Evolutionary conservation across 768 basidiomycete species (phyloP), one percentile per base, ranked within the genome.

Genomic region (Boletus subparvulus): DNA sequence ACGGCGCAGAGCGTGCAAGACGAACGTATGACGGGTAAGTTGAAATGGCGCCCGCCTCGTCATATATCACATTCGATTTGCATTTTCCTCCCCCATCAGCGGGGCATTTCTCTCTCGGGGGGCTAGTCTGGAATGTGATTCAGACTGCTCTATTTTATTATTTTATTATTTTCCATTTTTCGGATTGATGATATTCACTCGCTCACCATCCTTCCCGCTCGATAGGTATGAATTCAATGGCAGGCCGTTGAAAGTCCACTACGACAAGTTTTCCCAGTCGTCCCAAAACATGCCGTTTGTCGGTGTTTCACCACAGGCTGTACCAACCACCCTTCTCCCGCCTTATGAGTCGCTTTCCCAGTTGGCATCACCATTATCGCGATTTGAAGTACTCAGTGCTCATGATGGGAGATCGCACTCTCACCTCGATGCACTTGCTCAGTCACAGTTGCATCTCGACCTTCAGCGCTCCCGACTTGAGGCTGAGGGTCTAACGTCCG

Each of bases 1-100:
- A 78, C 33, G 95, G 98, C 64, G 91, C 95, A 3, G 87, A 92
- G 58, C 75, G 85, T 14, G 96, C 94, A 4, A 85, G 94, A 32
- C 77, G 80, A 48, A 86, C 92, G 82, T 96, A 96, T 72, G 92
- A 97, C 63, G 94, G 93, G 93, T 95, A 64, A 68, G 85, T 77
- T 21, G 37, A 37, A 21, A 11, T 21, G 12, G 7, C 42, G 21
- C 14, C n/a, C 24, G 24, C 12, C 10, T 42, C 35, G 6, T 33
- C 51, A 32, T 49, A 10, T 50, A 41, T 50, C 37, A 43, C 30
- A n/a, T 52, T 43, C 32, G n/a, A 11, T 40, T 40, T 47, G 10
- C 35, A 19, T 17, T 47, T 41, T 19, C 26, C 21, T 32, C 32
- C 28, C 42, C 32, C 17, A 32, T 33, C 47, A 24, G 37, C 3